phyloP scores from a whole-genome alignment of 257 asterid genomes.

The Datura wrightii region DNA sequence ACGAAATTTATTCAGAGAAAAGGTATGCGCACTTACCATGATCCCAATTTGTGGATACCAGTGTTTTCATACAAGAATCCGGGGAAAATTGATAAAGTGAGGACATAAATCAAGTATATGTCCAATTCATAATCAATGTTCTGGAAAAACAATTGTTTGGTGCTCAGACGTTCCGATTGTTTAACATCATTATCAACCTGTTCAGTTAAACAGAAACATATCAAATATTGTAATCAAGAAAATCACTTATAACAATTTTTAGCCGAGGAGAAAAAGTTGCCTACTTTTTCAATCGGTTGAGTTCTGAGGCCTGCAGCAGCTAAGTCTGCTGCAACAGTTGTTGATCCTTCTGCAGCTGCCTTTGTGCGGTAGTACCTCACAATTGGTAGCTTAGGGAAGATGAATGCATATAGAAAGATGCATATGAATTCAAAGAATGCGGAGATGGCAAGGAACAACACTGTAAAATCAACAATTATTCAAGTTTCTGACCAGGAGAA shows the following conservation, averaged over 20 bases:
- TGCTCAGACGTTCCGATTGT: slow-evolving; percentile 53
- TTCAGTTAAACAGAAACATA: slow-evolving; percentile 13
- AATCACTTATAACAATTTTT: background rate
- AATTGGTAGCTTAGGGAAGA: slow-evolving; percentile 69
- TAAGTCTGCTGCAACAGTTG: slow-evolving; percentile 82
- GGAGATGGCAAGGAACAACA: slow-evolving; percentile 69
- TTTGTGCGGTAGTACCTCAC: slow-evolving; percentile 71
- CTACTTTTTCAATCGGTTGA: slow-evolving; percentile 35
- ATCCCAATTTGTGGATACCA: slow-evolving; percentile 74
- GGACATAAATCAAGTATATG: slow-evolving; percentile 59
- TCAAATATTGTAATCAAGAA: slow-evolving; percentile 3
- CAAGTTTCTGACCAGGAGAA: background rate
- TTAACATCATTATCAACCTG: slow-evolving; percentile 48
- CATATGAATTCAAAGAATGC: slow-evolving; percentile 71
- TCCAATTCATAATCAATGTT: slow-evolving; percentile 68
- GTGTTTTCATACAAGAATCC: slow-evolving; percentile 90
- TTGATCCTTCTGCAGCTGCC: slow-evolving; percentile 90
- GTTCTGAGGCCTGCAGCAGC: slow-evolving; percentile 78
- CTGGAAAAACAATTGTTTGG: slow-evolving; percentile 52
- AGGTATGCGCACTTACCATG: slow-evolving; percentile 59
- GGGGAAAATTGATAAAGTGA: slow-evolving; percentile 79
- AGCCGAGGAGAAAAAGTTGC: background rate
- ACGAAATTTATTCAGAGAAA: background rate
- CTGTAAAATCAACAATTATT: slow-evolving; percentile 45
- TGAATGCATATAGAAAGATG: slow-evolving; percentile 64